These are phyloP conservation scores for Alloascoidea hylecoeti DNA, from an alignment of 805 yeast genomes.

Conservation along the genomic window DNA sequence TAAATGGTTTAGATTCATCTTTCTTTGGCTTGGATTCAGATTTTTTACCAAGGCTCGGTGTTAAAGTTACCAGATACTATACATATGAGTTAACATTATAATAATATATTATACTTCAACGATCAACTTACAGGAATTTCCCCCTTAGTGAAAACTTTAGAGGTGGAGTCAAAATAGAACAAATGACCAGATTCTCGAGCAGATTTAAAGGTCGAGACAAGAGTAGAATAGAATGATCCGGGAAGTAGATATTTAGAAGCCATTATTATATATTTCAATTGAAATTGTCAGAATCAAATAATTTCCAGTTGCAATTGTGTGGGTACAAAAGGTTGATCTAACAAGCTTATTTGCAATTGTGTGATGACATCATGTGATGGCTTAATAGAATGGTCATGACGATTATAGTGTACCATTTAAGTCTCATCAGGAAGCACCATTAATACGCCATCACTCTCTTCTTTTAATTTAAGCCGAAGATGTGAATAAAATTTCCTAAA, in stretches of 20 bases:
- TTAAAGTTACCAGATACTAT: conserved; percentile 18
- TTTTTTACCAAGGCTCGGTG: conserved; percentile 19
- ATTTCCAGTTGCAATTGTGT: no score
- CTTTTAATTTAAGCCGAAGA: no score
- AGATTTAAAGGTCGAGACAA: conserved; percentile 17
- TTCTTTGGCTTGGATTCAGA: conserved; percentile 21
- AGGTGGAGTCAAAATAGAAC: conserved; percentile 28
- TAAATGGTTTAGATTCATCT: conserved; percentile 10
- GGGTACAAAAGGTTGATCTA: no score
- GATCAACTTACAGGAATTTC: neutral
- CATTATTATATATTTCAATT: no score
- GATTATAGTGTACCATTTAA: no score
- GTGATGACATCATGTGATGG: no score
- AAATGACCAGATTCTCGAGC: conserved; percentile 27
- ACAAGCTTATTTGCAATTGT: no score
- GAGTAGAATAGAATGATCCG: neutral
- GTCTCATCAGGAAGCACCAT: no score
- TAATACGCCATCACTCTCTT: no score
- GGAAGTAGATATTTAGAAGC: neutral
- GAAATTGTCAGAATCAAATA: no score
- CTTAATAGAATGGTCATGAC: no score
- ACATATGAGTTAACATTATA: conserved; percentile 10
- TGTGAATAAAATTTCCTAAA: no score
- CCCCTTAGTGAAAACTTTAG: conserved; percentile 6
- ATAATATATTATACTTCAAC: neutral